Evolutionary conservation across 164 flowering plant genomes (phyloP).

Genomic region (Cinnamomum micranthum): DNA sequence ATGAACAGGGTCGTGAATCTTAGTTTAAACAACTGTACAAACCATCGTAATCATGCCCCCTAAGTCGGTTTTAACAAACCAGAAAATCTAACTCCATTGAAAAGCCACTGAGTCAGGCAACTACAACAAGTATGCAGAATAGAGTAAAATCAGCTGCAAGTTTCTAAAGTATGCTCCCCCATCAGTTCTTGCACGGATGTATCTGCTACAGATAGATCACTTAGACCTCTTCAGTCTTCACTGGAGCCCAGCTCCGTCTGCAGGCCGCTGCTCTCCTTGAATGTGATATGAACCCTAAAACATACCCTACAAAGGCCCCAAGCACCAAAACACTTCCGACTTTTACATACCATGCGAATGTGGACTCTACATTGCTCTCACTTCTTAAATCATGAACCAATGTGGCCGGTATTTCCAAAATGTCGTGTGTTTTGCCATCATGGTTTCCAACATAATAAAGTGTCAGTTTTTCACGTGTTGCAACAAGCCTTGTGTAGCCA

Average conservation of each 20-base stretch:
- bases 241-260: constrained; percentile 46
- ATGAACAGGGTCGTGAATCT: too few relatives aligned
- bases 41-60: too few relatives aligned
- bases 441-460: constrained; percentile 84
- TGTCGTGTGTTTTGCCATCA: constrained; percentile 86
- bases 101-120: too few relatives aligned
- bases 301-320: constrained; percentile 66
- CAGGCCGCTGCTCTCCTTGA: constrained; percentile 33
- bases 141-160: too few relatives aligned
- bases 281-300: constrained; percentile 59
- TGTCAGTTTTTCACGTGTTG: constrained; percentile 68
- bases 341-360: constrained; percentile 45
- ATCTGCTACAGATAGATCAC: not conserved
- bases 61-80: too few relatives aligned
- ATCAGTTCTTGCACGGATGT: not conserved
- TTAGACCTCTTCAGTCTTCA: constrained; percentile 48
- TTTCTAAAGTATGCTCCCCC: too few relatives aligned
- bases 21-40: too few relatives aligned
- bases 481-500: constrained; percentile 80
- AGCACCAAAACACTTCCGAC: constrained; percentile 55
- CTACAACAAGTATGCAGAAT: too few relatives aligned
- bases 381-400: constrained; percentile 34
- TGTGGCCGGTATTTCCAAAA: constrained; percentile 64
- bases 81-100: too few relatives aligned
- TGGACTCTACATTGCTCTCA: constrained; percentile 13